Conservation (phyloP, 441 rosid species). For the Melastoma candidum region DNA sequence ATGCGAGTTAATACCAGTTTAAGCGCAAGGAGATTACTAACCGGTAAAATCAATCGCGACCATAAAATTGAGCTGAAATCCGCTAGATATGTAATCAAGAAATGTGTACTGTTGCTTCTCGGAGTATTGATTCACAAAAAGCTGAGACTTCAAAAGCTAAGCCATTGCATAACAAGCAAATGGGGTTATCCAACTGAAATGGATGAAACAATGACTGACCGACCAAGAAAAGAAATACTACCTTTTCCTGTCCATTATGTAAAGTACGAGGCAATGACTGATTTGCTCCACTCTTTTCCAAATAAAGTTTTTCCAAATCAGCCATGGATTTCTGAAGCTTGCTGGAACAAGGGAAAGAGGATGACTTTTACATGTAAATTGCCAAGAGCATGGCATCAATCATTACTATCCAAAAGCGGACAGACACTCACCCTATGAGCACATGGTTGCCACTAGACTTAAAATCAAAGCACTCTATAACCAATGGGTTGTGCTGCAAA, state of each 20-base stretch:
- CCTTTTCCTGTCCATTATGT: conserved; percentile 44
- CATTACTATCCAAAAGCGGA: no score
- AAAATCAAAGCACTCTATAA: conserved; percentile 77
- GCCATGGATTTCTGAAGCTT: conserved; percentile 59
- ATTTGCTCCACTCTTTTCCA: conserved; percentile 34
- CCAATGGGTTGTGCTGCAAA: conserved; percentile 61
- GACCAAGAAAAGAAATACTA: conserved; percentile 15
- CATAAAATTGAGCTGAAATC: conserved; percentile 79
- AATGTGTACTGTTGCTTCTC: conserved; percentile 62
- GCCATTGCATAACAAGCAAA: conserved; percentile 10
- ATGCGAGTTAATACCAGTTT: no score
- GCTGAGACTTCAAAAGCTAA: conserved; percentile 60
- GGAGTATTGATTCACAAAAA: conserved; percentile 51
- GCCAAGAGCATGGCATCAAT: not conserved
- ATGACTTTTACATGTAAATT: not conserved
- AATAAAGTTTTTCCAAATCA: conserved; percentile 50
- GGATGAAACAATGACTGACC: no score
- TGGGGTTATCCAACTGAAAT: not conserved
- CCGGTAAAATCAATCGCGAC: conserved; percentile 93
- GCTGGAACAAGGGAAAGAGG: conserved; percentile 25
- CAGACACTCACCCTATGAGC: conserved; percentile 46
- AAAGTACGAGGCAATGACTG: conserved; percentile 27
- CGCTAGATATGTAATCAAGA: conserved; percentile 74
- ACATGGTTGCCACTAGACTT: conserved; percentile 55
- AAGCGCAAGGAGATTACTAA: conserved; percentile 11